Evolutionary conservation across 2,329 filamentous ascomycete genomes (phyloP).

Genomic region (Fusarium heterosporum): DNA sequence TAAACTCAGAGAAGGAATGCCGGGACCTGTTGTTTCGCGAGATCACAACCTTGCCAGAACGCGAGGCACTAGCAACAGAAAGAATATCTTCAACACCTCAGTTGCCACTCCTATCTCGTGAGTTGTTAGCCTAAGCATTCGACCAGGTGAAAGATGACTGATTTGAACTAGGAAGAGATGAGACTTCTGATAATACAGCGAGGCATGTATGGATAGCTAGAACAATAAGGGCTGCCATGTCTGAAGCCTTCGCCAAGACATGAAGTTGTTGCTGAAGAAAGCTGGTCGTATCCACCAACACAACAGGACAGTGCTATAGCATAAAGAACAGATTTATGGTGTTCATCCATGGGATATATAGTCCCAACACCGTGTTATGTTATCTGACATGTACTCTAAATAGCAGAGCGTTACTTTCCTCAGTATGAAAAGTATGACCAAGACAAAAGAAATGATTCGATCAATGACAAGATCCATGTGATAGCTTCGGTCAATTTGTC

Average conservation of each 20-base stretch:
- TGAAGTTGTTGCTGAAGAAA: constrained; percentile 9
- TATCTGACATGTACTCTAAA: not conserved
- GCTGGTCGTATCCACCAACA: too few relatives aligned
- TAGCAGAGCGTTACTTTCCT: not conserved
- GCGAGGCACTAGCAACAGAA: constrained; percentile 31
- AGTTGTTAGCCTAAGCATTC: accelerated
- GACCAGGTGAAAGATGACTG: not conserved
- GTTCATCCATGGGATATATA: not conserved
- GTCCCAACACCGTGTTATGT: too few relatives aligned
- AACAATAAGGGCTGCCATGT: constrained; percentile 49
- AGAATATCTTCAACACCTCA: constrained; percentile 12
- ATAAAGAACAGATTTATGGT: not conserved
- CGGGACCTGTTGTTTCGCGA: constrained; percentile 41
- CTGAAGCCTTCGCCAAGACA: constrained; percentile 37
- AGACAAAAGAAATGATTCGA: constrained; percentile 44
- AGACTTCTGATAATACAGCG: constrained; percentile 18
- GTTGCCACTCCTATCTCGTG: constrained; percentile 28
- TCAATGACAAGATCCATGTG: constrained; percentile 2
- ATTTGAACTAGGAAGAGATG: not conserved
- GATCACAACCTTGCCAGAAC: constrained; percentile 44
- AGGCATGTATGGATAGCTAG: constrained; percentile 48
- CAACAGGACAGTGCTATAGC: too few relatives aligned
- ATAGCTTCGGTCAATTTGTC: constrained; percentile 23
- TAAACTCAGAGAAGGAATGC: constrained; percentile 47
- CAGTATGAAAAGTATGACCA: constrained; percentile 32